phyloP scores from a whole-genome alignment of 805 yeast species.

The Candida alai region DNA sequence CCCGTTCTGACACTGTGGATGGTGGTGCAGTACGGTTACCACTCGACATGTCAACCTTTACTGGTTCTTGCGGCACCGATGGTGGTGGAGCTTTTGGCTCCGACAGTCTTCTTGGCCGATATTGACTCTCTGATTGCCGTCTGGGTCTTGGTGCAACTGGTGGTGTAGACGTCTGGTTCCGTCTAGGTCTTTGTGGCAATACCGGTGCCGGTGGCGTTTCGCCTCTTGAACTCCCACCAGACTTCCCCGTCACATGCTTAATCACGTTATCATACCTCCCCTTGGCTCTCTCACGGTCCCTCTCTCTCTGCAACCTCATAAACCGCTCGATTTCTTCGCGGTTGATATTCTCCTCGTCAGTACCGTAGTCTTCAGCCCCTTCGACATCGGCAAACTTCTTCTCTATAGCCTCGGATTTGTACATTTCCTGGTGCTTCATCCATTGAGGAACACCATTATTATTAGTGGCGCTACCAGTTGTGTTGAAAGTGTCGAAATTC shows the following conservation, averaged over 20 bases:
- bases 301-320: conserved; percentile 33
- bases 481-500: conserved; percentile 57
- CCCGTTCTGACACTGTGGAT: conserved; percentile 7
- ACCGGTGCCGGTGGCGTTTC: conserved; percentile 4
- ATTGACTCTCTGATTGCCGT: neutral
- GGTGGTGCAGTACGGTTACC: neutral
- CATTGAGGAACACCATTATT: conserved; percentile 54
- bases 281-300: conserved; percentile 33
- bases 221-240: neutral
- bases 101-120: neutral
- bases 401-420: conserved; percentile 40
- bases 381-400: too few species aligned
- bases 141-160: neutral
- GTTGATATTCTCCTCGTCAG: conserved; percentile 45
- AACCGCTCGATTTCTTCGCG: conserved; percentile 37
- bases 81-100: neutral
- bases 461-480: conserved; percentile 15
- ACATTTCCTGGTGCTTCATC: conserved; percentile 60
- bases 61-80: neutral
- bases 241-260: conserved; percentile 1
- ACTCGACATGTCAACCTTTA: neutral
- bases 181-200: neutral
- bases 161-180: neutral
- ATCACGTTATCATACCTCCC: conserved; percentile 19
- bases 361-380: conserved; percentile 43